Base-by-base conservation (phyloP, 1,284 basidiomycete species). In the Ceratobasidium sp. region DNA sequence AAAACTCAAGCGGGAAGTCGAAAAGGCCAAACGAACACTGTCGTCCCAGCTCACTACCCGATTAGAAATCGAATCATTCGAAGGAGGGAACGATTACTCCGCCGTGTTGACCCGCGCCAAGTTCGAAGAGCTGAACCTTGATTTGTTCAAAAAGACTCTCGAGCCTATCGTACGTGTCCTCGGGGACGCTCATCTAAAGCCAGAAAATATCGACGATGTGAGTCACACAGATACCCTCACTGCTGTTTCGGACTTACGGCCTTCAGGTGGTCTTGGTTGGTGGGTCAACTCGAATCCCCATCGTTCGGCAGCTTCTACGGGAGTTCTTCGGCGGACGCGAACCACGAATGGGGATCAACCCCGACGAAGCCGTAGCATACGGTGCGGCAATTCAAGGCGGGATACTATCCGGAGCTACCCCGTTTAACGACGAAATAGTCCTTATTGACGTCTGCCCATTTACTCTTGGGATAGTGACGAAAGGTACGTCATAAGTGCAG, bases 111-210 rank as follows among this genome's bases (percentile, higher is more conserved):
- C 97, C 74, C 90, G 96, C 74, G 96, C 97, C 85, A 98, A 98
- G 85, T 98, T 99, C 80, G 97, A 98, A 83, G 96, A 98, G 83
- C 86, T 98, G 78, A 98, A 98, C 89, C 92, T 97, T 85, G 96
- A 99, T 79, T 89, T 98, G 64, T 98, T 99, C 93, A 88, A 95
- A 79, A 96, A 96, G 89, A 98, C 97, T 53, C 95, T 98, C 93
- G 97, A 96, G 87, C 97, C 97, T 77, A 96, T 98, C 76, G 96
- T 98, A 84, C 96, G 98, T 83, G 97, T 98, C 41, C 87, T 98
- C 79, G 98, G 98, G 89, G 97, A 99, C 80, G 92, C 97, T 76
- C 91, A 92, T 78, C 91, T 98, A 80, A 97, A 96, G 89, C 98
- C 98, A 89, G 95, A 98, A 77, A 93, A 96, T 78, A 84, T 99